Conservation (phyloP, 2,329 filamentous ascomycete species). For the Colletotrichum tabaci region DNA sequence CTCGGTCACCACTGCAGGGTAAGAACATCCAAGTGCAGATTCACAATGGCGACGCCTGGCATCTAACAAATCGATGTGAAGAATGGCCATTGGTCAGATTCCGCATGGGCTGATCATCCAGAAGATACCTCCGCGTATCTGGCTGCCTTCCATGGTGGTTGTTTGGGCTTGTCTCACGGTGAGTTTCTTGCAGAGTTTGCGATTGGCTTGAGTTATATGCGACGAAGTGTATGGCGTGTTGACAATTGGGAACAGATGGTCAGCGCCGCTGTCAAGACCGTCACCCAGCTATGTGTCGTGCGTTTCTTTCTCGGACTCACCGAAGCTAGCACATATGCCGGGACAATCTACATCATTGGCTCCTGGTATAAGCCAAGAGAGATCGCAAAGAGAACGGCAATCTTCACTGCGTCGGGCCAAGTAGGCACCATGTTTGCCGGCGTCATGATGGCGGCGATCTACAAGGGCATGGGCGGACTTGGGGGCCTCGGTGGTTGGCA, state of each 20-base stretch:
- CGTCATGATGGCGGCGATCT: conserved; percentile 65
- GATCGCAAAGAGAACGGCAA: conserved; percentile 73
- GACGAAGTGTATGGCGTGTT: background rate
- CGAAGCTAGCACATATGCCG: conserved; percentile 58
- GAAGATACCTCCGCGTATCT: conserved; percentile 64
- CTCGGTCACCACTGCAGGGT: conserved; percentile 55
- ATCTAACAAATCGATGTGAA: background rate
- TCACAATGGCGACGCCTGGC: background rate
- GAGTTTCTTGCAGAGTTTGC: too few species aligned
- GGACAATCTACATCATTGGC: conserved; percentile 60
- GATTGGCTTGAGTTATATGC: background rate
- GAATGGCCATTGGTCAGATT: conserved; percentile 57
- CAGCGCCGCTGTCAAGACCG: conserved; percentile 45
- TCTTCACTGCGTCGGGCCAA: conserved; percentile 74
- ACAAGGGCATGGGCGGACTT: conserved; percentile 58
- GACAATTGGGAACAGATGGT: conserved; percentile 35
- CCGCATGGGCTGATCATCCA: conserved; percentile 63
- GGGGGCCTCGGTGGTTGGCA: conserved; percentile 66
- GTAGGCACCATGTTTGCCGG: conserved; percentile 74
- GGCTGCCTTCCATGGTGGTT: conserved; percentile 63
- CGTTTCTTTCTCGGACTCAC: conserved; percentile 57
- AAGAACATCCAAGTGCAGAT: background rate
- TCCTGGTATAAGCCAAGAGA: conserved; percentile 74
- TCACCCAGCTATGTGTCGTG: conserved; percentile 54
- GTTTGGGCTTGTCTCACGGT: conserved; percentile 56